Percentiles rank a stretch among this genome's conserved stretches.
These are phyloP conservation scores for Penstemon davidsonii DNA, from an alignment of 257 asterid genomes.

Conservation along the genomic window DNA sequence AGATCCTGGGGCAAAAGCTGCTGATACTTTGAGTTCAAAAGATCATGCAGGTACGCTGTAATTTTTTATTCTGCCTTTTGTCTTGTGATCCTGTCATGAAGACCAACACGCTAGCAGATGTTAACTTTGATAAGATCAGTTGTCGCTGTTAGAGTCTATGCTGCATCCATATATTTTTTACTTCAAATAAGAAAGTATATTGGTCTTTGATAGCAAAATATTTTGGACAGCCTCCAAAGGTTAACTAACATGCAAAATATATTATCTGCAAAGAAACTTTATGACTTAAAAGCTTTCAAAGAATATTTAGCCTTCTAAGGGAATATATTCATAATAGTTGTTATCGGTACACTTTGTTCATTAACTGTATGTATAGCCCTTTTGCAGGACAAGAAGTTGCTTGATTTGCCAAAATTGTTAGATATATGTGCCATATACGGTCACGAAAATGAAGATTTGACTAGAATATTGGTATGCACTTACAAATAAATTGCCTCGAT, in stretches of 20 bases:
- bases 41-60: slow-evolving; percentile 69
- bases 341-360: slow-evolving; percentile 38
- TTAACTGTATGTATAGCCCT: slow-evolving; percentile 63
- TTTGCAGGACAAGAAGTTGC: slow-evolving; percentile 93
- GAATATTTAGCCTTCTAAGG: slow-evolving; percentile 14
- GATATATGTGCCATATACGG: slow-evolving; percentile 88
- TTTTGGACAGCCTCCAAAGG: slow-evolving; percentile 4
- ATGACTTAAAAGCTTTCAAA: slow-evolving; percentile 8
- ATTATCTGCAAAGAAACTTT: not conserved
- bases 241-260: not conserved
- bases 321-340: slow-evolving; percentile 12
- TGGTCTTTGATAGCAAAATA: not conserved
- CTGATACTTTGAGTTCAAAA: slow-evolving; percentile 66
- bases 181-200: not conserved
- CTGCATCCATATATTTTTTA: not conserved
- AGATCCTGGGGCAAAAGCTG: slow-evolving; percentile 87
- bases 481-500: slow-evolving; percentile 11
- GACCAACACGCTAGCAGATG: not conserved
- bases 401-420: slow-evolving; percentile 80
- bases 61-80: slow-evolving; percentile 10
- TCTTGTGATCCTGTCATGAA: not conserved
- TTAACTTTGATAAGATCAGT: not conserved
- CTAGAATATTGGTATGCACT: slow-evolving; percentile 64
- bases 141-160: not conserved
- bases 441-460: slow-evolving; percentile 88